These are phyloP conservation scores for Chlorociboria aeruginascens DNA, from an alignment of 495 filamentous ascomycete species.

Conservation along the genomic window DNA sequence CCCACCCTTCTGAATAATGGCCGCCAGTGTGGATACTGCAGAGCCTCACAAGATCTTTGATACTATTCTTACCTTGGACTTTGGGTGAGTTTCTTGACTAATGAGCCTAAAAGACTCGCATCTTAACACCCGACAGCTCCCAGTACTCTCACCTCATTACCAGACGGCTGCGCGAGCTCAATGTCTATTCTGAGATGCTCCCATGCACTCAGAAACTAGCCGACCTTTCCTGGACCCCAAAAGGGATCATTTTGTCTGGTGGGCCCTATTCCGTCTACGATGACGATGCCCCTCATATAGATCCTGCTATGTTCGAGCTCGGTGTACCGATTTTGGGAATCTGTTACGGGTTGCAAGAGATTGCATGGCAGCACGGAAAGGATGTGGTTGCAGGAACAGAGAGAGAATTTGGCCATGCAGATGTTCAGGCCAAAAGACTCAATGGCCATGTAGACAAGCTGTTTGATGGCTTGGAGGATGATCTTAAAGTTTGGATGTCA, in stretches of 20 bases:
- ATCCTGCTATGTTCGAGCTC: conserved; percentile 70
- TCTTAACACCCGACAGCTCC: conserved; percentile 78
- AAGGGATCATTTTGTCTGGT: conserved; percentile 68
- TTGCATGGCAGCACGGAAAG: conserved; percentile 60
- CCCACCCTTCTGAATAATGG: conserved; percentile 1
- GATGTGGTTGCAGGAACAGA: conserved; percentile 65
- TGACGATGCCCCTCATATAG: conserved; percentile 57
- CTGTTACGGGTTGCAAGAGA: conserved; percentile 72
- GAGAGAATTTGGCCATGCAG: conserved; percentile 62
- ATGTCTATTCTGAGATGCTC: conserved; percentile 84
- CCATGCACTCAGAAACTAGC: conserved; percentile 78
- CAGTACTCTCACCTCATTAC: conserved; percentile 74
- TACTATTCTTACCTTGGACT: conserved; percentile 19
- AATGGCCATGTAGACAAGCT: conserved; percentile 54
- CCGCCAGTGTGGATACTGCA: conserved; percentile 2
- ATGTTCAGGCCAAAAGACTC: conserved; percentile 20
- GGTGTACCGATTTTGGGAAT: conserved; percentile 66
- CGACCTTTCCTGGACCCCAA: conserved; percentile 70
- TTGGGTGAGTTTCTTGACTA: conserved; percentile 10
- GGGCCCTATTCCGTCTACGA: conserved; percentile 69
- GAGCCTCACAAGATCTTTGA: conserved; percentile 19
- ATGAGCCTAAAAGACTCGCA: conserved; percentile 59
- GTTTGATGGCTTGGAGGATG: conserved; percentile 55
- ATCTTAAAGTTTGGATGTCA: conserved; percentile 71
- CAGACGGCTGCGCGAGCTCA: conserved; percentile 68